These are phyloP conservation scores for Hygrophorus pudorinus DNA, from an alignment of 768 basidiomycete genomes.

Conservation along the genomic window DNA sequence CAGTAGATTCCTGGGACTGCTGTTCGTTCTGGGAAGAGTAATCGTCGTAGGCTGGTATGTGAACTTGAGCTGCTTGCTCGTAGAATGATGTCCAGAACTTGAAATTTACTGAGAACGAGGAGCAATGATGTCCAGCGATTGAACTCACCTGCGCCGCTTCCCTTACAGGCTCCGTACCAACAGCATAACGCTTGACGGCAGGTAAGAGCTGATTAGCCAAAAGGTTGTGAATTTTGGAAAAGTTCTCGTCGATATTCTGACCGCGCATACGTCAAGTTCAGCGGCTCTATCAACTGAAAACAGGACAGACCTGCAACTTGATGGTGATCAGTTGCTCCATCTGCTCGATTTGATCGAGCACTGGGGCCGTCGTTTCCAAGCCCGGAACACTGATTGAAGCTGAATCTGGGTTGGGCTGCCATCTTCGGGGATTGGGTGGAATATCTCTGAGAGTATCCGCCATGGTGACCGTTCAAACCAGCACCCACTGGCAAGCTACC, in stretches of 20 bases:
- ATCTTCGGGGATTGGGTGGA: slow-evolving; percentile 53
- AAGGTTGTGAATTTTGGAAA: slow-evolving; percentile 80
- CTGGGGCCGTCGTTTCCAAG: slow-evolving; percentile 56
- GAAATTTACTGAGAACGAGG: background rate
- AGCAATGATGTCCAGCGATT: background rate
- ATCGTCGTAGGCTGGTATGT: slow-evolving; percentile 67
- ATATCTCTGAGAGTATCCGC: slow-evolving; percentile 15
- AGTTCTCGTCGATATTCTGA: slow-evolving; percentile 88
- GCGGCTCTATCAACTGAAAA: slow-evolving; percentile 1
- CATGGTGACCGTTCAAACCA: no score
- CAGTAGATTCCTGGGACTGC: slow-evolving; percentile 23
- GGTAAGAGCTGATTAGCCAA: slow-evolving; percentile 77
- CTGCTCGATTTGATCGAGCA: slow-evolving; percentile 82
- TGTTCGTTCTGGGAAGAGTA: slow-evolving; percentile 47
- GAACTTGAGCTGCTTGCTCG: slow-evolving; percentile 84
- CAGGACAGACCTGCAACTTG: slow-evolving; percentile 61
- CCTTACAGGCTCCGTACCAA: slow-evolving; percentile 77
- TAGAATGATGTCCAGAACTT: slow-evolving; percentile 98
- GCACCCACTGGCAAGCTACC: no score
- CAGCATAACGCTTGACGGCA: slow-evolving; percentile 82
- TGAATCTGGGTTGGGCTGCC: slow-evolving; percentile 58
- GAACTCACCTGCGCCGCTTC: slow-evolving; percentile 78
- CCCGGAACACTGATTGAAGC: slow-evolving; percentile 59
- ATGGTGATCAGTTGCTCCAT: slow-evolving; percentile 93
- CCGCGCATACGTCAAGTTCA: background rate